These are phyloP conservation scores for Avena atlantica DNA, from an alignment of 176 grass and related monocot species.

Conservation along the genomic window DNA sequence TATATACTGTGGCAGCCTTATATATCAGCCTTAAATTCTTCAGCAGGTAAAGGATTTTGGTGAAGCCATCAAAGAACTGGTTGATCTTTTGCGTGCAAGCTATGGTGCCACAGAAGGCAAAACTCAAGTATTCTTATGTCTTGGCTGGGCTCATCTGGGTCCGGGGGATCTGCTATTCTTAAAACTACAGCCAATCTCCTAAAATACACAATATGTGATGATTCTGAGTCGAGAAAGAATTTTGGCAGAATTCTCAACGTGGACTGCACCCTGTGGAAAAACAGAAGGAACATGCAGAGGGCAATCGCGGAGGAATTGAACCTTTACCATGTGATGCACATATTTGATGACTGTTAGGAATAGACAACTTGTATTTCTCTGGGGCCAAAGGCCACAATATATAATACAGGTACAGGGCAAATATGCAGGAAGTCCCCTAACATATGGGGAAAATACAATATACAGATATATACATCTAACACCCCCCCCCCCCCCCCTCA, in stretches of 20 bases:
- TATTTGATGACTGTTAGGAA: not conserved
- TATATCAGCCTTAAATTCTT: too few species aligned
- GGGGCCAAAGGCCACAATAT: too few species aligned
- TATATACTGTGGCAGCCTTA: too few species aligned
- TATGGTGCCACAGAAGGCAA: too few species aligned
- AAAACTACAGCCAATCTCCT: not conserved
- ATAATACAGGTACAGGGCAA: too few species aligned
- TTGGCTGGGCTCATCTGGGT: not conserved
- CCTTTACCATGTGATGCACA: not conserved
- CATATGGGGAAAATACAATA: too few species aligned
- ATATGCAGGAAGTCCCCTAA: too few species aligned
- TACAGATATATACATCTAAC: too few species aligned
- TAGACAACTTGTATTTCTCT: too few species aligned
- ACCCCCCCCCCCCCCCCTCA: too few species aligned
- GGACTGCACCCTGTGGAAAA: constrained; percentile 32
- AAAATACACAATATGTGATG: not conserved
- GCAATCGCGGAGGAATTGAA: not conserved
- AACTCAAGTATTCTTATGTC: not conserved
- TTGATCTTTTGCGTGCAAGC: not conserved
- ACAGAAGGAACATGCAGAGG: constrained; percentile 17
- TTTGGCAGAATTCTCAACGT: not conserved
- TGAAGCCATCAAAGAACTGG: not conserved
- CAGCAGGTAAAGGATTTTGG: not conserved
- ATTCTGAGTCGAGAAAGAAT: not conserved
- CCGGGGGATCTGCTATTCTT: not conserved